Evolutionary conservation across 768 basidiomycete genomes (phyloP).

Genomic region (Leccinellum luteum): DNA sequence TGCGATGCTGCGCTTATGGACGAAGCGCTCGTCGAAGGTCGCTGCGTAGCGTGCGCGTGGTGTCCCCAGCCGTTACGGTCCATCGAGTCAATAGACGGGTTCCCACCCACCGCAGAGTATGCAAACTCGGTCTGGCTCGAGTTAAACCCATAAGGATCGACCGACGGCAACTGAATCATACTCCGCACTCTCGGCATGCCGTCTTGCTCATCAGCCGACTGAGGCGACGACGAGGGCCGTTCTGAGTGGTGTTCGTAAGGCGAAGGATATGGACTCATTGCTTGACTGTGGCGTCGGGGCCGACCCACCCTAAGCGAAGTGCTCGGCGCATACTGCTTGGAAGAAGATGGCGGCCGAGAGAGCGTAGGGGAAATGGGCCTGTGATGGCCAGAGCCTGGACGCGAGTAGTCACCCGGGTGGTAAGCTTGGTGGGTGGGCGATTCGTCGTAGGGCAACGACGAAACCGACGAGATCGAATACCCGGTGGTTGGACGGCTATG

Average conservation of each 20-base stretch:
- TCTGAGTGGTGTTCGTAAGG: slow-evolving; percentile 72
- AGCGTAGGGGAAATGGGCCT: slow-evolving; percentile 61
- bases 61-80: slow-evolving; percentile 46
- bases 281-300: slow-evolving; percentile 78
- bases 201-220: slow-evolving; percentile 52
- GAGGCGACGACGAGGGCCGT: slow-evolving; percentile 70
- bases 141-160: slow-evolving; percentile 64
- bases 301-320: slow-evolving; percentile 68
- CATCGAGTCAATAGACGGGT: slow-evolving; percentile 36
- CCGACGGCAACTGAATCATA: slow-evolving; percentile 78
- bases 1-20: slow-evolving; percentile 75
- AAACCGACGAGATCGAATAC: slow-evolving; percentile 82
- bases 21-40: slow-evolving; percentile 71
- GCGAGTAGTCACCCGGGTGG: slow-evolving; percentile 58
- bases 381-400: slow-evolving; percentile 73
- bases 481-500: slow-evolving; percentile 78
- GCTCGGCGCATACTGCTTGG: slow-evolving; percentile 47
- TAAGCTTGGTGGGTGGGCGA: slow-evolving; percentile 36
- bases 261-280: slow-evolving; percentile 83
- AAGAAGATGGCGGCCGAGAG: slow-evolving; percentile 67
- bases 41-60: slow-evolving; percentile 36
- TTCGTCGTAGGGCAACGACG: slow-evolving; percentile 71
- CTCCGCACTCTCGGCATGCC: slow-evolving; percentile 73
- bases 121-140: slow-evolving; percentile 78
- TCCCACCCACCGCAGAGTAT: slow-evolving; percentile 61